Evolutionary conservation across 2,329 filamentous ascomycete genomes (phyloP).

Genomic region (Alternaria alternata): DNA sequence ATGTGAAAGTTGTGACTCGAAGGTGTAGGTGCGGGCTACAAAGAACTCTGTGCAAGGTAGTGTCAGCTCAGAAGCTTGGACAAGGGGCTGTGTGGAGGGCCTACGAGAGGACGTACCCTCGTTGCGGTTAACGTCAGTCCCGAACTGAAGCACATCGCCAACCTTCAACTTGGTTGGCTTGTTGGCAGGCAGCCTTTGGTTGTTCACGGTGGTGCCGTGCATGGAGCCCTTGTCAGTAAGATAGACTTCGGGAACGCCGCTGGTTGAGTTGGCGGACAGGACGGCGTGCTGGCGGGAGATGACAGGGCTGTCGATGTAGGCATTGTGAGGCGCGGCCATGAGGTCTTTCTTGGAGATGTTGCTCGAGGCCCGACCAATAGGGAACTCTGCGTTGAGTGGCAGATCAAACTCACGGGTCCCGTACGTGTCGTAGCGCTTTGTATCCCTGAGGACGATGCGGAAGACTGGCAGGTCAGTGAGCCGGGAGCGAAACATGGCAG

Average conservation of each 20-base stretch:
- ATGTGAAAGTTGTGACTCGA: constrained; percentile 29
- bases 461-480: constrained; percentile 32
- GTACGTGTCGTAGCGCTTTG: constrained; percentile 53
- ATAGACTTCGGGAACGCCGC: constrained; percentile 47
- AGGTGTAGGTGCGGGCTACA: constrained; percentile 42
- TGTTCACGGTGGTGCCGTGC: constrained; percentile 68
- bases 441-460: constrained; percentile 41
- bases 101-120: constrained; percentile 33
- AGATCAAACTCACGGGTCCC: constrained; percentile 43
- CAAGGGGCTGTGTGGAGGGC: background rate
- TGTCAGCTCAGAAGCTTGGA: constrained; percentile 16
- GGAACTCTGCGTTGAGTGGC: constrained; percentile 33
- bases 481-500: background rate
- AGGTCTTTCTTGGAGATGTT: constrained; percentile 52
- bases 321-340: constrained; percentile 61
- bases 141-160: constrained; percentile 50
- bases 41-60: constrained; percentile 34
- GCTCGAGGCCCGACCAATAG: constrained; percentile 56
- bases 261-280: constrained; percentile 35
- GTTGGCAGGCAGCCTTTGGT: constrained; percentile 37
- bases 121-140: constrained; percentile 46
- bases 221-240: constrained; percentile 66
- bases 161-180: constrained; percentile 33
- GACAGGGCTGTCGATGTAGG: constrained; percentile 74
- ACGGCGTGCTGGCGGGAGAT: constrained; percentile 75